Conservation (phyloP, 2,329 filamentous ascomycete species). For the Xylariaceae sp. region DNA sequence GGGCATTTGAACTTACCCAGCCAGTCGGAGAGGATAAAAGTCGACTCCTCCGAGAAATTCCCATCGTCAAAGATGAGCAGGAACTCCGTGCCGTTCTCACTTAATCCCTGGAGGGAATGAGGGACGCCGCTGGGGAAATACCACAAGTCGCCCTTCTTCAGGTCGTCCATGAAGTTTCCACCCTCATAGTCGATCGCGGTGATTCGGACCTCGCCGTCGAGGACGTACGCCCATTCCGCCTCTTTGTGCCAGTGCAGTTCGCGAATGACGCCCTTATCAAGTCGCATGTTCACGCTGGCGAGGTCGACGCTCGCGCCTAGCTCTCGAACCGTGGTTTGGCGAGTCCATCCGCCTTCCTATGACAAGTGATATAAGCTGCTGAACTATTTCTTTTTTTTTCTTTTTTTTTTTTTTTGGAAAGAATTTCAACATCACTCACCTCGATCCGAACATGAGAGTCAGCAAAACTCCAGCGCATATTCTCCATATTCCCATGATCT, state of each 20-base stretch:
- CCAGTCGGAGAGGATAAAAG: slow-evolving; percentile 70
- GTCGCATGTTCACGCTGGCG: slow-evolving; percentile 72
- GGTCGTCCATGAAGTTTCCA: slow-evolving; percentile 69
- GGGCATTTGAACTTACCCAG: slow-evolving; percentile 42
- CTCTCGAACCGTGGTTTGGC: slow-evolving; percentile 64
- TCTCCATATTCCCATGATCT: slow-evolving; percentile 63
- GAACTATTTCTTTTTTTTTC: too few relatives aligned
- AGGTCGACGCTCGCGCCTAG: slow-evolving; percentile 62
- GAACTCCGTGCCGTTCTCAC: slow-evolving; percentile 60
- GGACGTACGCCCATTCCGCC: slow-evolving; percentile 71
- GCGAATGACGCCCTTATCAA: slow-evolving; percentile 65
- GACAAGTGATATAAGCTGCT: not conserved
- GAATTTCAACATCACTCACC: slow-evolving; percentile 34
- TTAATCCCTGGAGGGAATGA: slow-evolving; percentile 69
- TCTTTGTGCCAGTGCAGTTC: slow-evolving; percentile 80
- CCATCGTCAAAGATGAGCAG: slow-evolving; percentile 46
- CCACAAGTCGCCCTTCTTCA: slow-evolving; percentile 72
- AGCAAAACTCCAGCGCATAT: slow-evolving; percentile 67
- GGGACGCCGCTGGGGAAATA: slow-evolving; percentile 75
- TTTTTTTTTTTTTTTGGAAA: not conserved
- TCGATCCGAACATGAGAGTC: slow-evolving; percentile 60
- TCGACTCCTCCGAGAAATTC: slow-evolving; percentile 55
- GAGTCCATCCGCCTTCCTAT: slow-evolving; percentile 70
- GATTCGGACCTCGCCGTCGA: slow-evolving; percentile 64
- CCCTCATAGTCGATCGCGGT: slow-evolving; percentile 71